Base-by-base conservation (phyloP, 169 alveolate genomes). In the Plasmodium knowlesi region DNA sequence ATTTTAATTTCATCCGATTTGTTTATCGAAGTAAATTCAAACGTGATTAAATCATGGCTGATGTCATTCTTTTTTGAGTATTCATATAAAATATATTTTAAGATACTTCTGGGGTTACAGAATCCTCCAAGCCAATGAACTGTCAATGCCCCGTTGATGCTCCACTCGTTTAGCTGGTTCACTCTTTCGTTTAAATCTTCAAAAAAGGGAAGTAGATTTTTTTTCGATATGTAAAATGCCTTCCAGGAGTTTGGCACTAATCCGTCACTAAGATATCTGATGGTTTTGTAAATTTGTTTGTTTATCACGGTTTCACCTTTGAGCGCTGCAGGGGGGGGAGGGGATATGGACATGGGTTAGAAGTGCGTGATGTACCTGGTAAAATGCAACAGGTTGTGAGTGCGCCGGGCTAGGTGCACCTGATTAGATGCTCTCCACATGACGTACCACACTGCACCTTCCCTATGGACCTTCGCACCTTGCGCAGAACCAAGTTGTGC, bases 161-260 rank as follows among this genome's bases (percentile, higher is more conserved):
- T 54, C 95, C 95, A 91, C 67, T 91, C 92, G 61, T 91, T 67
- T 82, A 91, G 83, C 83, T 91, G 95, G n/a, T 91, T 82, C 71
- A 91, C 67, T 91, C 95, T 14, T 91, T 91, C 92, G 22, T 91
- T 91, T 57, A 91, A 82, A 39, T 91, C 83, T 80, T 91, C 85
- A 37, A 82, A 70, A 91, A 91, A 91, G 34, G 83, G 19, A 72
- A 91, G 25, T 53, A 91, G 14, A 41, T 25, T 91, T 81, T 82
- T 91, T 50, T 91, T 91, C 43, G 95, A 71, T 46, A 74, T 50
- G 61, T 91, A 91, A 46, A 82, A 53, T 4, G 22, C 82, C 46
- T 91, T 91, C 95, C 95, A 91, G 12, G 95, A 81, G 39, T 54
- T 71, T 53, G 95, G 95, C 19, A 91, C 95, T 32, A 91, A 0